These are phyloP conservation scores for Urtica urens DNA, from an alignment of 306 rosid species.

Conservation along the genomic window DNA sequence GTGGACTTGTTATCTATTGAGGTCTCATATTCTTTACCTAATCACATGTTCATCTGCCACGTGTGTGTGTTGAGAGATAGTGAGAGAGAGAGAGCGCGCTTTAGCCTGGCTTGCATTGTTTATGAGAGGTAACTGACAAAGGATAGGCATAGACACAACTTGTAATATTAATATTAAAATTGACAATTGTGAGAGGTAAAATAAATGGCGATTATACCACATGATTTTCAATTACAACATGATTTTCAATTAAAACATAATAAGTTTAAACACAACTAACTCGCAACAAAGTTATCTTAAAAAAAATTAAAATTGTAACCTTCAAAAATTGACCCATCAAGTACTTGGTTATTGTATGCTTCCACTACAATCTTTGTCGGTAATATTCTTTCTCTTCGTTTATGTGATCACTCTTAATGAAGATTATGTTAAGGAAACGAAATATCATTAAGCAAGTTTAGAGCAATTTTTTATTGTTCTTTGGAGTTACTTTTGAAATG, in stretches of 20 bases:
- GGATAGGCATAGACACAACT: neutral
- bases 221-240: too few species aligned
- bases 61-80: slow-evolving; percentile 10
- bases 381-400: slow-evolving; percentile 16
- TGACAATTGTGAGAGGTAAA: slow-evolving; percentile 3
- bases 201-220: too few species aligned
- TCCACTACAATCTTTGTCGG: slow-evolving; percentile 31
- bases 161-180: slow-evolving; percentile 9
- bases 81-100: slow-evolving; percentile 7
- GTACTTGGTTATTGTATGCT: slow-evolving; percentile 11
- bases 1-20: neutral
- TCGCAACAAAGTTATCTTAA: slow-evolving; percentile 18
- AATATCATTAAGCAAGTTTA: too few species aligned
- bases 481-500: too few species aligned
- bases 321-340: slow-evolving; percentile 29
- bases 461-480: too few species aligned
- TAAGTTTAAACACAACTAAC: too few species aligned
- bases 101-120: slow-evolving; percentile 5
- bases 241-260: too few species aligned
- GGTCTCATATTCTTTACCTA: slow-evolving; percentile 4
- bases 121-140: slow-evolving; percentile 15
- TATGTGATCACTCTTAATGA: slow-evolving; percentile 29
- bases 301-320: slow-evolving; percentile 8
- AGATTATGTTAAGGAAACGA: too few species aligned
- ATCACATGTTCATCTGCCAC: slow-evolving; percentile 28